Conservation (phyloP, 495 filamentous ascomycete genomes). For the Daldinia bambusicola region DNA sequence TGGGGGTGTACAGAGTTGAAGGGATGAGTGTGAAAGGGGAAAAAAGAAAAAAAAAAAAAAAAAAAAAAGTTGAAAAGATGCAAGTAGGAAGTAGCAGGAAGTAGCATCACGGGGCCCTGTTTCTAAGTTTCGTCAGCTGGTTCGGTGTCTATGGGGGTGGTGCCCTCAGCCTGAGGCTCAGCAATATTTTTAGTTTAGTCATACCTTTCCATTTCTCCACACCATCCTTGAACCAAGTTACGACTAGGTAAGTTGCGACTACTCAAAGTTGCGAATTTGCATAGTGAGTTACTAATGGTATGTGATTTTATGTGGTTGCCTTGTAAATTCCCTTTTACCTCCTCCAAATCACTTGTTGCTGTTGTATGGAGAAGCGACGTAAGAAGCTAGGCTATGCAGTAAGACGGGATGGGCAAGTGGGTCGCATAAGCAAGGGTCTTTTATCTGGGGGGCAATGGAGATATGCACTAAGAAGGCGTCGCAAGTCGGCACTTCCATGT, state of each 20-base stretch:
- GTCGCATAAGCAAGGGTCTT: constrained; percentile 17
- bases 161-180: constrained; percentile 30
- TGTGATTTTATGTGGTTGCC: background rate
- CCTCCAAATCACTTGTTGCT: too few relatives aligned
- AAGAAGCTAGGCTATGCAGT: constrained; percentile 21
- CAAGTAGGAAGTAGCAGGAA: constrained; percentile 4
- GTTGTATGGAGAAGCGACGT: background rate
- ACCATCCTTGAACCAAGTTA: constrained; percentile 2
- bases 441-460: constrained; percentile 22
- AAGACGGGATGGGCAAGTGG: constrained; percentile 35
- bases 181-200: constrained; percentile 26
- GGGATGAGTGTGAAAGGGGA: constrained; percentile 26
- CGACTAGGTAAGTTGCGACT: background rate
- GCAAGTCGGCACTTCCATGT: constrained; percentile 29
- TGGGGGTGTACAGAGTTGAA: constrained; percentile 26
- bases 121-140: constrained; percentile 35
- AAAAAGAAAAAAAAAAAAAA: background rate
- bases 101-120: constrained; percentile 43
- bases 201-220: constrained; percentile 23
- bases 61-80: too few relatives aligned
- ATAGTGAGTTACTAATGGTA: too few relatives aligned
- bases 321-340: background rate
- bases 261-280: too few relatives aligned
- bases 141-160: constrained; percentile 10
- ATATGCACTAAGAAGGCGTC: constrained; percentile 11